Conservation (phyloP, 257 asterid genomes). For the Rehmannia glutinosa region DNA sequence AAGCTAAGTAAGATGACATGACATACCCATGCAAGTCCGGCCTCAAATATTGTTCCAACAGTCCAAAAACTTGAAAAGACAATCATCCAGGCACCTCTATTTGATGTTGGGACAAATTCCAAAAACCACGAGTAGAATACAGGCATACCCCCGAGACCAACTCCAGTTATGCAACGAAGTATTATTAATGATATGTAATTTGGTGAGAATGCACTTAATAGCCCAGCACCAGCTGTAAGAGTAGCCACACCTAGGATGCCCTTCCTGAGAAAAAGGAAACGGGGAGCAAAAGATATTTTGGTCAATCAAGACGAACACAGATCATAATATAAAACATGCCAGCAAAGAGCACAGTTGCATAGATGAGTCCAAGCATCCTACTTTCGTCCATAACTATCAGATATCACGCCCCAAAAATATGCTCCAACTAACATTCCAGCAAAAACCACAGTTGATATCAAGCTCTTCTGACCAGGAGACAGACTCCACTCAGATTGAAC, state of each 20-base stretch:
- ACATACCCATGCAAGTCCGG: slow-evolving; percentile 56
- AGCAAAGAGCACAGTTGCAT: neutral
- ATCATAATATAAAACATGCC: neutral
- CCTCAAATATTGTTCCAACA: slow-evolving; percentile 46
- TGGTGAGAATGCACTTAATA: slow-evolving; percentile 48
- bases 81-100: slow-evolving; percentile 55
- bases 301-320: neutral
- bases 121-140: slow-evolving; percentile 41
- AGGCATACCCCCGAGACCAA: slow-evolving; percentile 45
- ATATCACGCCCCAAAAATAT: slow-evolving; percentile 30
- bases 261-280: slow-evolving; percentile 21
- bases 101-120: slow-evolving; percentile 42
- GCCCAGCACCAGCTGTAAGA: slow-evolving; percentile 38
- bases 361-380: slow-evolving; percentile 3
- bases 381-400: slow-evolving; percentile 42
- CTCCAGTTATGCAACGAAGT: slow-evolving; percentile 41
- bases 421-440: slow-evolving; percentile 48
- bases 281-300: neutral
- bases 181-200: slow-evolving; percentile 29
- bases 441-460: slow-evolving; percentile 45
- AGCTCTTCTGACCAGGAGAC: slow-evolving; percentile 36
- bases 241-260: slow-evolving; percentile 37
- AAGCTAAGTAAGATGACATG: neutral
- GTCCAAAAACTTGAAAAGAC: slow-evolving; percentile 51
- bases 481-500: slow-evolving; percentile 43